Conservation (phyloP, 768 basidiomycete genomes). For the Hirschioporus abietinus region DNA sequence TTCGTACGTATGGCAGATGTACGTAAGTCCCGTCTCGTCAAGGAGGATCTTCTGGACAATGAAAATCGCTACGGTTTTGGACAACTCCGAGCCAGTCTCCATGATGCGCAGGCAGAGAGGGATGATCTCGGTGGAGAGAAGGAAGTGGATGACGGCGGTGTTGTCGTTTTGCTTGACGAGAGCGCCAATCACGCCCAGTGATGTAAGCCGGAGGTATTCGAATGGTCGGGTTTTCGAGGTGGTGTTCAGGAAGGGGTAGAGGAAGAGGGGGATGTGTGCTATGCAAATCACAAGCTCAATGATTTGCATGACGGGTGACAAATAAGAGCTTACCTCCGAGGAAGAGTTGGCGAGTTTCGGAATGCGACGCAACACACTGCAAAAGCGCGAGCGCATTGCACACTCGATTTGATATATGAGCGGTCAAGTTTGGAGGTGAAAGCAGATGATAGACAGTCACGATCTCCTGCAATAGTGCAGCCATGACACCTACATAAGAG, state of each 20-base stretch:
- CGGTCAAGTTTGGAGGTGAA: constrained; percentile 92
- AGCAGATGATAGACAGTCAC: constrained; percentile 96
- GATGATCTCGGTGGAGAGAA: constrained; percentile 98
- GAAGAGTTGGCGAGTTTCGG: constrained; percentile 93
- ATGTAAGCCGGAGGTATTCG: constrained; percentile 98
- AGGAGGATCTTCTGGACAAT: constrained; percentile 98
- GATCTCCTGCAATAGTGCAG: constrained; percentile 93
- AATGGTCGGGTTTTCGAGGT: constrained; percentile 99
- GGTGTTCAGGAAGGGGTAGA: constrained; percentile 98
- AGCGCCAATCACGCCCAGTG: constrained; percentile 98
- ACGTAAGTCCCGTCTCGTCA: constrained; percentile 95
- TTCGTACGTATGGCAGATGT: constrained; percentile 99
- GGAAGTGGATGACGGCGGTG: constrained; percentile 97
- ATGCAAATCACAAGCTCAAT: constrained; percentile 8
- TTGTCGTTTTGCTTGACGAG: constrained; percentile 99
- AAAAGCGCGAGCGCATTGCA: constrained; percentile 97
- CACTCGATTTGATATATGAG: constrained; percentile 96
- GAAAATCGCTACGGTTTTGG: constrained; percentile 99
- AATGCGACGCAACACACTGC: constrained; percentile 97
- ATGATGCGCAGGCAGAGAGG: constrained; percentile 98
- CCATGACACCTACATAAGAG: constrained; percentile 81
- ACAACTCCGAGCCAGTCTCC: constrained; percentile 98
- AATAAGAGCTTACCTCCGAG: constrained; percentile 68
- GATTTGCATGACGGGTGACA: not conserved
- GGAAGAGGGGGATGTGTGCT: constrained; percentile 93